Conservation (phyloP, 2,329 filamentous ascomycete genomes). For the Fusarium sp. region DNA sequence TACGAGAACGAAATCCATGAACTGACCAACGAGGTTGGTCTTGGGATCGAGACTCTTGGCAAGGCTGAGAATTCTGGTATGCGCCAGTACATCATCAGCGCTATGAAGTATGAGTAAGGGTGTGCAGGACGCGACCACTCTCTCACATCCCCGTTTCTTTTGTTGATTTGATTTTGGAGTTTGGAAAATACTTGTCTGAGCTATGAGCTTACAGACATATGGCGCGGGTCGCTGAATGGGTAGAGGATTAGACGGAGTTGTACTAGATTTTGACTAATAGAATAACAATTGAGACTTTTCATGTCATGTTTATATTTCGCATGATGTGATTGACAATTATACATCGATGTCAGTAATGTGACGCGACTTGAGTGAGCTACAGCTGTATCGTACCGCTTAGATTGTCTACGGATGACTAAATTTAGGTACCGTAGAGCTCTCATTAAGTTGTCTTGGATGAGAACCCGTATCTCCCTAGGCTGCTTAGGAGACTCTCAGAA, state of each 20-base stretch:
- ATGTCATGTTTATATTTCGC: background rate
- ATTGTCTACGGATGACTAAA: too few relatives aligned
- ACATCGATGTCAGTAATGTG: too few relatives aligned
- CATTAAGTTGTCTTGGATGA: too few relatives aligned
- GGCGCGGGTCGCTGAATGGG: too few relatives aligned
- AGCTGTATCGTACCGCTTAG: too few relatives aligned
- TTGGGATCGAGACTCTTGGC: slow-evolving; percentile 38
- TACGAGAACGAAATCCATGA: slow-evolving; percentile 26
- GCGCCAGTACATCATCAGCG: slow-evolving; percentile 36
- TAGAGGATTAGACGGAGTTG: background rate
- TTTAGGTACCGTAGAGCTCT: too few relatives aligned
- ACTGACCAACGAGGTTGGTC: slow-evolving; percentile 24
- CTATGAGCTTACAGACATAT: slow-evolving; percentile 1
- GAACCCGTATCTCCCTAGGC: too few relatives aligned
- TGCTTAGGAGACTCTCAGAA: too few relatives aligned
- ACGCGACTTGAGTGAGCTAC: too few relatives aligned
- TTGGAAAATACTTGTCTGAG: slow-evolving; percentile 2
- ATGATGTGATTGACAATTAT: too few relatives aligned
- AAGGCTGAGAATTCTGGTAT: slow-evolving; percentile 42
- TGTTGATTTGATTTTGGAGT: slow-evolving; percentile 4
- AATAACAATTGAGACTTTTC: background rate
- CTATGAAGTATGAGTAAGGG: background rate
- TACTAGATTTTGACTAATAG: background rate
- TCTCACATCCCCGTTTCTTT: background rate
- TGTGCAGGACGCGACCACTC: rapidly evolving